phyloP scores from a whole-genome alignment of 176 grass and related monocot species.

The Oropetium thomaeum region DNA sequence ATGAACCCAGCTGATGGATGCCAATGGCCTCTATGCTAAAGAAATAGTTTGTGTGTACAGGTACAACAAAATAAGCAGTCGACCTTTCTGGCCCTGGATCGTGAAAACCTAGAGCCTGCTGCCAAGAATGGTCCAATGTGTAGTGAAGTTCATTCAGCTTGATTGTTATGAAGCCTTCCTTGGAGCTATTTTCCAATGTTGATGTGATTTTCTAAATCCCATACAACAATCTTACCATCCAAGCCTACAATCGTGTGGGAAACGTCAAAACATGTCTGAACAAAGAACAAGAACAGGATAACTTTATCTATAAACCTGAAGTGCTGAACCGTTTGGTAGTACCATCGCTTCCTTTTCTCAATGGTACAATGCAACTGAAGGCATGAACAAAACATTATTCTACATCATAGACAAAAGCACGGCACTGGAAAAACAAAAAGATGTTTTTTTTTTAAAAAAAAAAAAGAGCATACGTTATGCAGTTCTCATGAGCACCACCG shows the following conservation, averaged over 20 bases:
- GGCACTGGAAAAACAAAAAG: background rate
- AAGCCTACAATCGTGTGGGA: conserved; percentile 43
- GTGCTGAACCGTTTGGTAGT: conserved; percentile 79
- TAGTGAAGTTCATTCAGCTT: background rate
- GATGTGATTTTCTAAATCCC: conserved; percentile 72
- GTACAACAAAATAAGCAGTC: conserved; percentile 44
- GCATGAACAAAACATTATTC: background rate
- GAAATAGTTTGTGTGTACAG: conserved; percentile 50
- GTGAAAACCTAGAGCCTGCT: conserved; percentile 40
- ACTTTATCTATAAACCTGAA: conserved; percentile 52
- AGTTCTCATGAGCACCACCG: conserved; percentile 89
- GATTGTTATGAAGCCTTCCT: background rate
- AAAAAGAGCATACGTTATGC: conserved; percentile 70
- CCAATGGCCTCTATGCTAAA: conserved; percentile 23
- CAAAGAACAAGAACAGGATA: background rate
- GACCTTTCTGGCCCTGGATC: conserved; percentile 31
- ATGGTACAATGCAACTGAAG: conserved; percentile 68
- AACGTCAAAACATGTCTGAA: conserved; percentile 15
- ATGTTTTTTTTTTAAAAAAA: no score
- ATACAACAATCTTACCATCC: conserved; percentile 93
- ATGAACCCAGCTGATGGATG: conserved; percentile 22
- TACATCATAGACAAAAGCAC: background rate
- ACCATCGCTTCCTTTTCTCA: conserved; percentile 49
- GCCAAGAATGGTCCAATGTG: conserved; percentile 2
- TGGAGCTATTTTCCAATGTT: conserved; percentile 24